These are phyloP conservation scores for Talaromyces rugulosus DNA, from an alignment of 2,329 filamentous ascomycete species.

Conservation along the genomic window DNA sequence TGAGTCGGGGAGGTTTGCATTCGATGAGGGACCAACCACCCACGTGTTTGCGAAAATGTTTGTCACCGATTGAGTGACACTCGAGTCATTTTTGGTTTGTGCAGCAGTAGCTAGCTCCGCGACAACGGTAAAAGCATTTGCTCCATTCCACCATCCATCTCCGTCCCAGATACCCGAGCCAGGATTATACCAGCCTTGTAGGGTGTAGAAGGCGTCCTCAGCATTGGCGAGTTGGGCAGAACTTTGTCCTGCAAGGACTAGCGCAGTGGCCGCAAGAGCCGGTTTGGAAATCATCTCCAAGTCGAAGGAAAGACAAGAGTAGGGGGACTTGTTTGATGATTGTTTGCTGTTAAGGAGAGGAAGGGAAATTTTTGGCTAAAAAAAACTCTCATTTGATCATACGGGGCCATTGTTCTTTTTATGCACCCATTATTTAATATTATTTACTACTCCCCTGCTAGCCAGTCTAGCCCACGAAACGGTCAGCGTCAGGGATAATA, in stretches of 20 bases:
- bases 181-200: slow-evolving; percentile 9
- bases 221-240: slow-evolving; percentile 7
- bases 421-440: neutral
- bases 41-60: slow-evolving; percentile 10
- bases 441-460: neutral
- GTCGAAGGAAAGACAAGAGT: neutral
- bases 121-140: slow-evolving; percentile 9
- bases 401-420: neutral
- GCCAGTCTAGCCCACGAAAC: neutral
- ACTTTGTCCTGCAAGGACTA: neutral
- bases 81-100: neutral
- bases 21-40: slow-evolving; percentile 3
- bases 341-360: neutral
- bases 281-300: neutral
- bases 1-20: neutral
- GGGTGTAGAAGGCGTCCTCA: slow-evolving; percentile 3
- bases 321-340: neutral
- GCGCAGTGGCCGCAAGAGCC: neutral
- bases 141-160: slow-evolving; percentile 12
- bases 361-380: neutral
- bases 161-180: slow-evolving; percentile 6
- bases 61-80: slow-evolving; percentile 1
- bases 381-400: neutral
- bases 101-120: slow-evolving; percentile 9
- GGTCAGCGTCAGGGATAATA: neutral